Evolutionary conservation across 768 basidiomycete genomes (phyloP), one percentile per base, ranked within the genome.

Genomic region (Pseudohyphozyma bogoriensis): DNA sequence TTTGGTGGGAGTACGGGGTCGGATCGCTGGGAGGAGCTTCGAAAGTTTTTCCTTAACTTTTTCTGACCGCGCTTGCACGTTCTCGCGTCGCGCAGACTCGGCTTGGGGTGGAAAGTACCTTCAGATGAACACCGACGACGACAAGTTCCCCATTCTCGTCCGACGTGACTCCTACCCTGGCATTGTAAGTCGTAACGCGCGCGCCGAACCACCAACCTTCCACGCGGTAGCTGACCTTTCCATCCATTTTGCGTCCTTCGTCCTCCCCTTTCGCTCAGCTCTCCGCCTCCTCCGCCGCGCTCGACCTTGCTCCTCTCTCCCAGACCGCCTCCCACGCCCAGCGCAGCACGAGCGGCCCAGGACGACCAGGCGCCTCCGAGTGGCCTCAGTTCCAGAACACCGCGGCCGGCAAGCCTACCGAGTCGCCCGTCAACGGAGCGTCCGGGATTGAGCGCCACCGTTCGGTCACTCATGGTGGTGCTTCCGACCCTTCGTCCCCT

Each of bases 291-390:
- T 93, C 92, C 24, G 91, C 88, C 36, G 92, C 93, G 44, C 75
- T 96, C 69, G 92, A 96, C 74, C 80, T 96, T 39, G 91, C 93
- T 20, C 88, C 90, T 52, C 80, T 88, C 36, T 84, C 87, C 6
- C 89, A 88, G 72, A 85, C 85, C 9, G 84, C 86, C 18, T 83
- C 85, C 29, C 66, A 70, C 42, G 71, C 55, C 54, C 62, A 58
- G 40, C 52, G 80, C 83, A 33, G 75, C 80, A 51, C 82, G 28
- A 22, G 28, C 45, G 57, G 44, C 35, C 29, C 63, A 18, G 54
- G 51, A 44, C 63, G 67, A 18, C 57, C 71, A 50, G 71, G 71
- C 72, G 79, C 89, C 89, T 36, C 35, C 1, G 91, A 95, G 72
- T 96, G 92, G 92, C 88, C 91, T 35, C 89, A 90, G 73, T 95